Conservation (phyloP, 345 rosid genomes). For the Salix udensis region DNA sequence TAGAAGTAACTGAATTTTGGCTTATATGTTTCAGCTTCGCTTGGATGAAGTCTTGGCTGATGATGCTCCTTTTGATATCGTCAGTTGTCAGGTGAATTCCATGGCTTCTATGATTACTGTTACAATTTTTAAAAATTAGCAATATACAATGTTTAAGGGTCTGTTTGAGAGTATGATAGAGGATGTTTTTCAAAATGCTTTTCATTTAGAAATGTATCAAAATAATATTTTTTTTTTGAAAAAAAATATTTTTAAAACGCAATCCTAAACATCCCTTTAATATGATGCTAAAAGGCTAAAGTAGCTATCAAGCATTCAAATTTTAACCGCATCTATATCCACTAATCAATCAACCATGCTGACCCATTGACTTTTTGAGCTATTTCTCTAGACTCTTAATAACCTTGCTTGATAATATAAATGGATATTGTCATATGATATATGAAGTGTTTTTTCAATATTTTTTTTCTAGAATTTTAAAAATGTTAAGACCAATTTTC, state of each 20-base stretch:
- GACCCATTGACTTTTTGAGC: background rate
- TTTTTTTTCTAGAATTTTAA: background rate
- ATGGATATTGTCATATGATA: background rate
- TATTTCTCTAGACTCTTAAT: background rate
- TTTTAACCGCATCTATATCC: background rate
- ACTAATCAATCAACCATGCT: background rate
- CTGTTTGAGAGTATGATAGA: too few relatives aligned
- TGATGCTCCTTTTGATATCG: slow-evolving; percentile 93
- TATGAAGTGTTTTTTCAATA: background rate
- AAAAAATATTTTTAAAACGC: too few relatives aligned
- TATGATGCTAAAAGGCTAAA: background rate
- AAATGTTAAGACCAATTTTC: background rate
- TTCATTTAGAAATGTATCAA: too few relatives aligned
- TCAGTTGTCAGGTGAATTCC: slow-evolving; percentile 88
- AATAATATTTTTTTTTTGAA: too few relatives aligned
- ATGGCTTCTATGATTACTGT: background rate
- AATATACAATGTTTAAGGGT: too few relatives aligned
- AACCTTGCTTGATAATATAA: background rate
- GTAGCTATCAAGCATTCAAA: background rate
- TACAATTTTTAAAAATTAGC: background rate
- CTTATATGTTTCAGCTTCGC: slow-evolving; percentile 49
- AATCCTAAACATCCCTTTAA: background rate
- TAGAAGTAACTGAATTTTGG: background rate
- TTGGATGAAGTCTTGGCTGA: slow-evolving; percentile 82
- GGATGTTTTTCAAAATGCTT: too few relatives aligned